Conservation (phyloP, 306 rosid genomes). For the Fragaria nilgerrensis region DNA sequence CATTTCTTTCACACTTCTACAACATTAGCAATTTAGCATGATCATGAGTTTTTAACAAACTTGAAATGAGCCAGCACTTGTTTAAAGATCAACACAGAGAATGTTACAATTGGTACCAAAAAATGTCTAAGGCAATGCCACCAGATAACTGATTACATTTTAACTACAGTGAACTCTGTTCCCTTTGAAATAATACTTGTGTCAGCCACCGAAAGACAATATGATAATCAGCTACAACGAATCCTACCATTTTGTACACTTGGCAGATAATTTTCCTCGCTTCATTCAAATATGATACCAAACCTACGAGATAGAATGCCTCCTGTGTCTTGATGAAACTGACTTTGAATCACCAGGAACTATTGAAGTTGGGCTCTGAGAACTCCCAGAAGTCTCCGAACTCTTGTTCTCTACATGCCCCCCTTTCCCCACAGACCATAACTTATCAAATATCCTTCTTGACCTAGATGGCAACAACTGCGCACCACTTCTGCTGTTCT, state of each 20-base stretch:
- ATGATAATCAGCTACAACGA: conserved; percentile 28
- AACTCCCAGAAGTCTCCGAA: conserved; percentile 89
- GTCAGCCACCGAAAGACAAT: conserved; percentile 19
- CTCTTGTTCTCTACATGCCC: conserved; percentile 74
- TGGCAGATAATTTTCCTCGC: conserved; percentile 27
- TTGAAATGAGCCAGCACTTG: neutral
- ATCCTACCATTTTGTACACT: conserved; percentile 63
- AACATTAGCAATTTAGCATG: neutral
- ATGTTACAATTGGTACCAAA: conserved; percentile 25
- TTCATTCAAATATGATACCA: conserved; percentile 3
- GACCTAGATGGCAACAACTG: conserved; percentile 86
- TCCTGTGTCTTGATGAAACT: conserved; percentile 72
- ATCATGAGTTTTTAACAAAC: neutral
- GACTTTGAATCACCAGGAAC: conserved; percentile 71
- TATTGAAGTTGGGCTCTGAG: conserved; percentile 86
- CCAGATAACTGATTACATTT: conserved; percentile 26
- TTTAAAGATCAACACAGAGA: neutral
- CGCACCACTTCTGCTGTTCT: conserved; percentile 73
- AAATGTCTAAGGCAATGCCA: conserved; percentile 16
- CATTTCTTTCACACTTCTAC: neutral
- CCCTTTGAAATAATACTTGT: conserved; percentile 24
- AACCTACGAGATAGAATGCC: conserved; percentile 81
- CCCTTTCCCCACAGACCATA: conserved; percentile 77
- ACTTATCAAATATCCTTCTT: conserved; percentile 77
- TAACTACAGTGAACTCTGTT: conserved; percentile 24